Conservation (phyloP, 2,329 filamentous ascomycete genomes). For the Sporothrix dimorphospora region DNA sequence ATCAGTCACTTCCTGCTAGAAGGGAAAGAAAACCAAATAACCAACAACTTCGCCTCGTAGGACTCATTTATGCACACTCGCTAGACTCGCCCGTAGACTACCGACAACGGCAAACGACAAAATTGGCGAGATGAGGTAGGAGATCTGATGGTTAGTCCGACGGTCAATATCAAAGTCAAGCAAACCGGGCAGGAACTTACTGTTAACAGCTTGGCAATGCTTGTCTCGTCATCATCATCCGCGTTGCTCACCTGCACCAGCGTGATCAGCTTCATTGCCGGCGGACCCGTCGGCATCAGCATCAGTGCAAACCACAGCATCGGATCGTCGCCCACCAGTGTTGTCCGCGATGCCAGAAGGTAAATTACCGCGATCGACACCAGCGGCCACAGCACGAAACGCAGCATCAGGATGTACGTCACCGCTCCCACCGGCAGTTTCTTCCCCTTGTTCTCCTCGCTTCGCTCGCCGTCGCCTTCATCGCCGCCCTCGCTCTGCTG, state of each 20-base stretch:
- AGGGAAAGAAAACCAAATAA: too few relatives aligned
- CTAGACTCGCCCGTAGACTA: slow-evolving; percentile 41
- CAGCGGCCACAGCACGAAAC: slow-evolving; percentile 65
- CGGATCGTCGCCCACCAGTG: slow-evolving; percentile 58
- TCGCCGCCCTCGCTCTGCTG: slow-evolving; percentile 37
- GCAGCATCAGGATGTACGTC: slow-evolving; percentile 55
- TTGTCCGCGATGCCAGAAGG: slow-evolving; percentile 55
- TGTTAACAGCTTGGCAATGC: slow-evolving; percentile 49
- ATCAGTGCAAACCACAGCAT: slow-evolving; percentile 66
- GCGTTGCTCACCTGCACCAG: slow-evolving; percentile 50
- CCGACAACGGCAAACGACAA: slow-evolving; percentile 45
- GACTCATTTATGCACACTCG: slow-evolving; percentile 31
- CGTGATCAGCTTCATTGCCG: slow-evolving; percentile 53
- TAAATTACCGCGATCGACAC: slow-evolving; percentile 60
- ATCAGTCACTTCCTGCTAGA: too few relatives aligned
- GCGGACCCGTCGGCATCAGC: slow-evolving; percentile 53
- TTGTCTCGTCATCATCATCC: slow-evolving; percentile 46
- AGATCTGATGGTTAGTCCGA: slow-evolving; percentile 36
- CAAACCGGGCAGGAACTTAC: slow-evolving; percentile 37
- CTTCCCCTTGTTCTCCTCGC: slow-evolving; percentile 34
- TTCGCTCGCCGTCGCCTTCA: slow-evolving; percentile 35
- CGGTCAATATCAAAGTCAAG: background rate
- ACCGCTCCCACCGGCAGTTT: slow-evolving; percentile 54
- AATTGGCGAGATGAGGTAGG: slow-evolving; percentile 45
- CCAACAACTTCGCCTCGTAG: background rate